Evolutionary conservation across 495 filamentous ascomycete species (phyloP).

Genomic region (Jackrogersella minutella): DNA sequence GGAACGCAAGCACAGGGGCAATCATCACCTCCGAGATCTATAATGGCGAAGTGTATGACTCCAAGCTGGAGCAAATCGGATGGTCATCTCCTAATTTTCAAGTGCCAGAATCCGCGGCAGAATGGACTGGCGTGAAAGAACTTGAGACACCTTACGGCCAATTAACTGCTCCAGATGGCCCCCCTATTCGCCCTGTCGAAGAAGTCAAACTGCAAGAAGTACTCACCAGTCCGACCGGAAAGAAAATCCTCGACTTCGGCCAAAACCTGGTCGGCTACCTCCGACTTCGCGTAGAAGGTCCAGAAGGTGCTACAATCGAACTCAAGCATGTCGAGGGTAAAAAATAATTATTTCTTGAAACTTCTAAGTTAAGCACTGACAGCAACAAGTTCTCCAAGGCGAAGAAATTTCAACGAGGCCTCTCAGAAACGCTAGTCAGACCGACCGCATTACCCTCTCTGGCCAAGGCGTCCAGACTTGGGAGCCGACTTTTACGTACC

Average conservation of each 20-base stretch:
- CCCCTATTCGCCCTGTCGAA: constrained; percentile 50
- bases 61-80: constrained; percentile 32
- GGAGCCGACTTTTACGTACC: constrained; percentile 61
- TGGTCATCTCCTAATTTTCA: constrained; percentile 35
- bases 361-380: too few relatives aligned
- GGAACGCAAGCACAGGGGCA: constrained; percentile 52
- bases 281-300: constrained; percentile 46
- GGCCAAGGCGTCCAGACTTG: constrained; percentile 42
- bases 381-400: constrained; percentile 62
- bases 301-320: constrained; percentile 47
- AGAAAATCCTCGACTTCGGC: constrained; percentile 62
- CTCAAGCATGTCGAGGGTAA: constrained; percentile 61
- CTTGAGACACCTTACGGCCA: constrained; percentile 36
- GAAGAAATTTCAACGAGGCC: constrained; percentile 60
- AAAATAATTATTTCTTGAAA: too few relatives aligned
- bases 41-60: constrained; percentile 62
- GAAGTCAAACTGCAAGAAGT: constrained; percentile 49
- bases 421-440: constrained; percentile 55
- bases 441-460: constrained; percentile 52
- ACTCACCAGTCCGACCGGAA: constrained; percentile 54
- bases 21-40: constrained; percentile 60
- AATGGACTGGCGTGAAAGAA: constrained; percentile 38
- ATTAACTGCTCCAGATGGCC: constrained; percentile 50
- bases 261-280: constrained; percentile 64
- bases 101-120: constrained; percentile 35